Percentiles rank a stretch among this genome's conserved stretches.
These are phyloP conservation scores for Monosporozyma aerobia DNA, from an alignment of 805 yeast genomes.

Conservation along the genomic window DNA sequence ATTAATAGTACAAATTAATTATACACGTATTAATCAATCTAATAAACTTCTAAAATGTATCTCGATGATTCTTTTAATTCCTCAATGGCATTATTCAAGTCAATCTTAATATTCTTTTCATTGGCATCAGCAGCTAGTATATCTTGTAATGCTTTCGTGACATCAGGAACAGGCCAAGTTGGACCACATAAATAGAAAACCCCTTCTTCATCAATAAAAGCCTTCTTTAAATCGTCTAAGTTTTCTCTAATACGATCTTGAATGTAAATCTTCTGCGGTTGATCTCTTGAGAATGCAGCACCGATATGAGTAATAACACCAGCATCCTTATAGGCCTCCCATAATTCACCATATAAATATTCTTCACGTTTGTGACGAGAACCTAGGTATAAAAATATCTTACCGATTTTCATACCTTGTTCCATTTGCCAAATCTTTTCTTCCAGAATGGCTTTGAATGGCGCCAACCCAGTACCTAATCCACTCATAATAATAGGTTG, in stretches of 20 bases:
- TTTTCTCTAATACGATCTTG: conserved; percentile 86
- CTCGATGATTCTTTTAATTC: conserved; percentile 88
- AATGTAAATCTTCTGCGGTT: conserved; percentile 86
- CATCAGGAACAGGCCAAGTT: conserved; percentile 98
- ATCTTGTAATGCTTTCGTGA: conserved; percentile 80
- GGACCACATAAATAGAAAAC: conserved; percentile 97
- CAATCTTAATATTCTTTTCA: conserved; percentile 55
- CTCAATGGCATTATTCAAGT: conserved; percentile 74
- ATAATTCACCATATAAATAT: conserved; percentile 89
- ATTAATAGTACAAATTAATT: neutral
- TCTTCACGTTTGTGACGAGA: conserved; percentile 94
- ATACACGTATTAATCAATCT: conserved; percentile 9
- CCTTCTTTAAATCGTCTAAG: conserved; percentile 61
- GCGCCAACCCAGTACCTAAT: conserved; percentile 95
- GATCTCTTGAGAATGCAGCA: conserved; percentile 97
- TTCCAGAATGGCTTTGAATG: conserved; percentile 94
- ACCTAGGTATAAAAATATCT: conserved; percentile 78
- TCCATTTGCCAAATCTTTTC: conserved; percentile 89
- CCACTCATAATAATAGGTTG: conserved; percentile 97
- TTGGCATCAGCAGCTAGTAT: conserved; percentile 66
- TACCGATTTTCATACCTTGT: conserved; percentile 86
- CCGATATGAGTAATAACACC: conserved; percentile 90
- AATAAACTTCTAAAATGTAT: conserved; percentile 89
- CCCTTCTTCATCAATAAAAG: conserved; percentile 71
- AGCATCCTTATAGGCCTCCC: conserved; percentile 93